phyloP scores from a whole-genome alignment of 148 eudicot species.

The Simmondsia chinensis region DNA sequence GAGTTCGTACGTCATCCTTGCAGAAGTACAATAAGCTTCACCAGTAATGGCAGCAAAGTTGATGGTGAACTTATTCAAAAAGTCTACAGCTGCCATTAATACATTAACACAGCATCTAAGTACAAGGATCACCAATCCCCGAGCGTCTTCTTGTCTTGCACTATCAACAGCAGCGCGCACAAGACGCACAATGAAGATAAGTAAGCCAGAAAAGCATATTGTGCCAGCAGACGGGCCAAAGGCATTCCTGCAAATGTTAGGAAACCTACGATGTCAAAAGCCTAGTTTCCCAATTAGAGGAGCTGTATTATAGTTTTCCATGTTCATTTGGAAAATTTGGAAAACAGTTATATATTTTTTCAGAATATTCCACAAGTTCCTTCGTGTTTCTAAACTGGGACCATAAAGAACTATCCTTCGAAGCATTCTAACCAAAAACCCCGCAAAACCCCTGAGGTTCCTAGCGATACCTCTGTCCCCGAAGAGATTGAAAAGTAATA shows the following conservation, averaged over 20 bases:
- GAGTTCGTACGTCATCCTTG: conserved; percentile 91
- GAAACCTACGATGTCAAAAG: too few species aligned
- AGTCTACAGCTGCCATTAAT: conserved; percentile 56
- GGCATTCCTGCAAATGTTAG: conserved; percentile 60
- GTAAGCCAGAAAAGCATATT: conserved; percentile 80
- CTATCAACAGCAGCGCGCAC: conserved; percentile 80
- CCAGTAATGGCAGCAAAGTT: conserved; percentile 96
- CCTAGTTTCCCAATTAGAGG: too few species aligned
- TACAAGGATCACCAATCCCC: conserved; percentile 55
- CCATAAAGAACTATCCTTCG: too few species aligned
- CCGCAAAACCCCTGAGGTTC: too few species aligned
- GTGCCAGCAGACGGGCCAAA: conserved; percentile 96
- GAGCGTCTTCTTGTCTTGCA: conserved; percentile 60
- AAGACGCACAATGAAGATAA: conserved; percentile 54
- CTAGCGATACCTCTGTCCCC: too few species aligned
- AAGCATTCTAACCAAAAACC: too few species aligned
- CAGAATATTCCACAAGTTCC: too few species aligned
- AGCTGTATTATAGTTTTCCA: too few species aligned
- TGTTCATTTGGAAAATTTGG: too few species aligned
- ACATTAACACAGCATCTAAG: conserved; percentile 69
- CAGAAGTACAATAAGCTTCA: conserved; percentile 89
- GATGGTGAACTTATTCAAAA: conserved; percentile 83
- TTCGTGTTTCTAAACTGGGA: too few species aligned
- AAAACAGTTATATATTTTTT: too few species aligned
- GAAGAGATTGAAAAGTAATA: too few species aligned